Evolutionary conservation across 768 basidiomycete genomes (phyloP), one percentile per base, ranked within the genome.

Genomic region (Coprinellus aureogranulatus): DNA sequence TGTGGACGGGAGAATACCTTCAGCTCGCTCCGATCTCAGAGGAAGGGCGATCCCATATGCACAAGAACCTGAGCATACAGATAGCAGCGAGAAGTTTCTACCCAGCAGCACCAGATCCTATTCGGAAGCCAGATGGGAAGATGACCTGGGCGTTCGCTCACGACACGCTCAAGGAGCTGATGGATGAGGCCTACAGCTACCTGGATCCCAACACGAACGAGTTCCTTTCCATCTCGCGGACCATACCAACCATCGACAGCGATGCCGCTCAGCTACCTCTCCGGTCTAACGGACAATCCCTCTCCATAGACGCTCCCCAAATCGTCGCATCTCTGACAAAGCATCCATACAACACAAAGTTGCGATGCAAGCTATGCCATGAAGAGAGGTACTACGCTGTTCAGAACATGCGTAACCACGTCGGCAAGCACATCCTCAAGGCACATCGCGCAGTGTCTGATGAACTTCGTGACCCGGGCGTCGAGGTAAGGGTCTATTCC

Each of bases 341-440:
- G 22, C 22, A 20, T 5, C 6, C 6, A 5, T 6, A 4, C 4
- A 41, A 53, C n/a, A 25, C 52, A 9, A 40, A 18, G 23, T 12
- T 53, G 4, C 34, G 8, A 3, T 53, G 52, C 37, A 25, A 25
- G 20, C 39, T 53, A 16, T 53, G 52, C 26, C 52, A 9, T 18
- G 10, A 39, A 9, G 10, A 39, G 37, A 39, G 18, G 10, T 39
- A 18, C 14, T 9, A 26, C 16, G 31, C 16, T 3, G n/a, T 62
- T 5, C 11, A 42, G 2, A 45, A 58, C 11, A 64, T 64, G 63
- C 55, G 60, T 20, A 55, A 60, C 55, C 64, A 65, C 45, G 64
- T 65, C 37, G 62, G 57, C 18, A 31, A 25, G 8, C 64, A 65
- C 48, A 57, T 65, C 16, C 53, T 65, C 1, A 18, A 22, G 6